Evolutionary conservation across 2,329 filamentous ascomycete genomes (phyloP).

Genomic region (Neophaeococcomyces mojaviensis): DNA sequence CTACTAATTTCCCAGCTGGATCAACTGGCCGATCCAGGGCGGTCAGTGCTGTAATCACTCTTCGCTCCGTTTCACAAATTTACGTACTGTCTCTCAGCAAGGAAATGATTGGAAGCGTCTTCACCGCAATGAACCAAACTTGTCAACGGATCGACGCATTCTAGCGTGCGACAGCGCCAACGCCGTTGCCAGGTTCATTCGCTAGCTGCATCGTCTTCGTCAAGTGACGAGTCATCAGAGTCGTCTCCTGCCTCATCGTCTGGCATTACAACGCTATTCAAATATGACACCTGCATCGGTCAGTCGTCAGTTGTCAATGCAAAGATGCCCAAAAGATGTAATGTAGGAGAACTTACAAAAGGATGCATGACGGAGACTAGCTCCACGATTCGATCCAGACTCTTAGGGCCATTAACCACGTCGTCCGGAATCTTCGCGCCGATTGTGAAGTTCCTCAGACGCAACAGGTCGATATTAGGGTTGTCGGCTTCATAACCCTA

Average conservation of each 20-base stretch:
- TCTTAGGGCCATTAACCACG: conserved; percentile 54
- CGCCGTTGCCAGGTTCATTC: too few species aligned
- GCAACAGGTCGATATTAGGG: conserved; percentile 69
- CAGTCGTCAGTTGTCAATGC: neutral
- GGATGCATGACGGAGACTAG: conserved; percentile 63
- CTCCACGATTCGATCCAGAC: conserved; percentile 57
- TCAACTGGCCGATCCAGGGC: too few species aligned
- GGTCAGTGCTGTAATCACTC: too few species aligned
- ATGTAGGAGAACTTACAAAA: conserved; percentile 58
- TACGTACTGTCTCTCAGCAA: too few species aligned
- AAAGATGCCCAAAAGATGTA: neutral
- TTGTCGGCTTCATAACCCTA: conserved; percentile 71
- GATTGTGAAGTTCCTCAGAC: conserved; percentile 72
- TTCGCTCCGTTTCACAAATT: too few species aligned
- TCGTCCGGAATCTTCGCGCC: conserved; percentile 59
- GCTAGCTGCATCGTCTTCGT: too few species aligned
- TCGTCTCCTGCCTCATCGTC: conserved; percentile 45
- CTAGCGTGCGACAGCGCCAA: too few species aligned
- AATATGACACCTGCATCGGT: conserved; percentile 53
- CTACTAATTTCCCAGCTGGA: too few species aligned
- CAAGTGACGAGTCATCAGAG: conserved; percentile 20
- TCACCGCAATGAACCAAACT: too few species aligned
- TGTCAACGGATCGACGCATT: too few species aligned
- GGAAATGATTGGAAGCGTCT: too few species aligned
- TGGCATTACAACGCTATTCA: conserved; percentile 68